These are phyloP conservation scores for Penicillium brevicompactum DNA, from an alignment of 2,329 filamentous ascomycete species.

Conservation along the genomic window DNA sequence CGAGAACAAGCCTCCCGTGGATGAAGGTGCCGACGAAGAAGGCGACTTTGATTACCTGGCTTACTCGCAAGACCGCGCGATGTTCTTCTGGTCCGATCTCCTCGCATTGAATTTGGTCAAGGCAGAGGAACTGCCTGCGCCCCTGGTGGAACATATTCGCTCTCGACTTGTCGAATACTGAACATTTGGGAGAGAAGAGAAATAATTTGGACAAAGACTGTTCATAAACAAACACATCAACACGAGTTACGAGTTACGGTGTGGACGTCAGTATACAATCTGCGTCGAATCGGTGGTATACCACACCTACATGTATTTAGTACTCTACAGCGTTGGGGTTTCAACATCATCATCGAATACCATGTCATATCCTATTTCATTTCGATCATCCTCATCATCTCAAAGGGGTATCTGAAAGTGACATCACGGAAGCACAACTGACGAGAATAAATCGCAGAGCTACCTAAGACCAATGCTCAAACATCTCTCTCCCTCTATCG, in stretches of 20 bases:
- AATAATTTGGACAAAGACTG: not conserved
- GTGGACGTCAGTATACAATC: conserved; percentile 21
- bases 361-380: conserved; percentile 3
- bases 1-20: conserved; percentile 31
- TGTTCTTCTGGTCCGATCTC: conserved; percentile 95
- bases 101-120: conserved; percentile 74
- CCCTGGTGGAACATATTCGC: conserved; percentile 67
- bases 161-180: conserved; percentile 63
- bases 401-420: conserved; percentile 20
- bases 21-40: conserved; percentile 58
- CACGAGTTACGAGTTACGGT: conserved; percentile 17
- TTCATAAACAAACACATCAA: conserved; percentile 3
- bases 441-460: not conserved
- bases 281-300: conserved; percentile 6
- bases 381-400: conserved; percentile 6
- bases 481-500: conserved; percentile 4
- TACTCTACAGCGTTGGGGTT: conserved; percentile 9
- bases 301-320: conserved; percentile 12
- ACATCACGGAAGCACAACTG: conserved; percentile 3
- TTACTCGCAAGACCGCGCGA: conserved; percentile 85
- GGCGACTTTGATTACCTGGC: conserved; percentile 91
- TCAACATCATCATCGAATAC: conserved; percentile 14
- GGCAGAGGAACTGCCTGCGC: conserved; percentile 72
- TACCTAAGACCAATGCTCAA: not conserved
- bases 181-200: conserved; percentile 10